These are phyloP conservation scores for Polyplosphaeria fusca DNA, from an alignment of 495 filamentous ascomycete genomes.

Conservation along the genomic window DNA sequence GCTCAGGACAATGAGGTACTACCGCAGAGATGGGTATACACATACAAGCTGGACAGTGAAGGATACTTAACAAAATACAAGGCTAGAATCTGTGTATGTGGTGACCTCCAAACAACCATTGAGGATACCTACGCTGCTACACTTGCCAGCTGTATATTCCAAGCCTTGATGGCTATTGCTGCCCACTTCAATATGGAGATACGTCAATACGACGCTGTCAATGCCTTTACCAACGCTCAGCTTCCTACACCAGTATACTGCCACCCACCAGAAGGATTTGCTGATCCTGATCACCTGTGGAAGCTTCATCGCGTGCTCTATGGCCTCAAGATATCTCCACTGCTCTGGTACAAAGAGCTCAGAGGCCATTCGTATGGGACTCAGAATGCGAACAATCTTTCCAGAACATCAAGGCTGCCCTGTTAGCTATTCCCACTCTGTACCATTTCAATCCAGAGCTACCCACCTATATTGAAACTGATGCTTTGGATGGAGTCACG, in stretches of 20 bases:
- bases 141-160: conserved; percentile 7
- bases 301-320: conserved; percentile 14
- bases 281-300: neutral
- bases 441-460: neutral
- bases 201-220: conserved; percentile 8
- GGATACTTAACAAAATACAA: conserved; percentile 17
- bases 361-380: too few species aligned
- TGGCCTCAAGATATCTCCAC: conserved; percentile 12
- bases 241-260: neutral
- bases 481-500: neutral
- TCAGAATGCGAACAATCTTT: too few species aligned
- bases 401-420: too few species aligned
- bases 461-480: neutral
- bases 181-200: conserved; percentile 2
- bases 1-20: conserved; percentile 4
- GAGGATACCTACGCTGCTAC: conserved; percentile 18
- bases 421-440: too few species aligned
- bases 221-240: conserved; percentile 8
- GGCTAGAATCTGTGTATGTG: conserved; percentile 14
- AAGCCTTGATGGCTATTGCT: conserved; percentile 8
- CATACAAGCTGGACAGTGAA: conserved; percentile 25
- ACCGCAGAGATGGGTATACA: conserved; percentile 27
- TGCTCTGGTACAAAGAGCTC: conserved; percentile 20
- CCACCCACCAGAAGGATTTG: conserved; percentile 4
- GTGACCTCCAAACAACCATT: conserved; percentile 10